Evolutionary conservation across 208 protist genomes (phyloP), one percentile per base, ranked within the genome.

Genomic region (Acanthamoeba sp.): DNA sequence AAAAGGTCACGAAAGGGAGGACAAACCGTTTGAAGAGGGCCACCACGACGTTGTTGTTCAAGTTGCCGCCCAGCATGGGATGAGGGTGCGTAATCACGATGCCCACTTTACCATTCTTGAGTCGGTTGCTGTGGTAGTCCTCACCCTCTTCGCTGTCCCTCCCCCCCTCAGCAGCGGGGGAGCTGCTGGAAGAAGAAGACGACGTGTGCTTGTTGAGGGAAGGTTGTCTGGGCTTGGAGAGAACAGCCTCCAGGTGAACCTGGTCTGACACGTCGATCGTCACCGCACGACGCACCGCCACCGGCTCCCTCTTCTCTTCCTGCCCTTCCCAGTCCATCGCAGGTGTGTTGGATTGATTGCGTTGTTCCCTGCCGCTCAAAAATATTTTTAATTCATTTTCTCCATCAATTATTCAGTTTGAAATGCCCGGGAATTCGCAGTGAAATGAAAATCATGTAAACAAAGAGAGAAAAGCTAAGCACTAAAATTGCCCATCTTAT

Each of bases 1-100:
- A n/a, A 76, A 76, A 73, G 18, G 34, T 45, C n/a, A 24, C 1
- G 55, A 62, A 62, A 91, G 34, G 24, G 24, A n/a, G 10, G n/a
- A 52, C 88, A 34, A 93, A 93, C 88, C 66, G 59, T 42, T 76
- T 93, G 64, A 73, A 93, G n/a, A 93, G 40, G 42, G 36, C 36
- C 4, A 62, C 38, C 10, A 93, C 88, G 3, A 93, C 88, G 66
- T 93, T 73, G 88, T 93, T 93, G 59, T 80, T 34, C 59, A 93
- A 55, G 66, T 93, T 80, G 24, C 88, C 88, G n/a, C 88, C 88
- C 24, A 93, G 42, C 66, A 82, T 73, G 20, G 88, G 64, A 16
- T 93, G 88, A 2, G 88, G 88, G n/a, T 93, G 88, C 2, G 40
- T 82, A n/a, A 93, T 38, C 18, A 93, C 66, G 22, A 93, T 45